Evolutionary conservation across 257 asterid species (phyloP), one percentile per base, ranked within the genome.

Genomic region (Fraxinus excelsior): DNA sequence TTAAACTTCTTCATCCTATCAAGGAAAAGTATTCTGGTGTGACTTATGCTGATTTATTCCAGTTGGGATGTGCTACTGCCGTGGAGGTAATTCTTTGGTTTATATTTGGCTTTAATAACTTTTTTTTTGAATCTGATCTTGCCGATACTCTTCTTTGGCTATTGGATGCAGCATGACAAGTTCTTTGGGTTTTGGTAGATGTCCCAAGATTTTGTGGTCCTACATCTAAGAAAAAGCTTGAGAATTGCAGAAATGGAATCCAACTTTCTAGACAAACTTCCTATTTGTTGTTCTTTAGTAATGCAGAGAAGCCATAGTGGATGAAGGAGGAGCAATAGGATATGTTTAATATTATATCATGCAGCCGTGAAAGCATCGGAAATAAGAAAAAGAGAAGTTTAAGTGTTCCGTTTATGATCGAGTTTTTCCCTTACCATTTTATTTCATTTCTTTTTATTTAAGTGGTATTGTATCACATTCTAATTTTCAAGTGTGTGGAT

Each of bases 41-140:
- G 78, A 91, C 91, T 42, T 93, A 91, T 79, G 99, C 98, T 4
- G 99, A 96, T 79, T 88, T 96, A 71, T 93, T 96, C 76, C 99
- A 96, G 79, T 84, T 93, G 88, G 99, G 97, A 56, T 91, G 99
- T 86, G 97, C 99, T 77, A 91, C 97, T 37, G 97, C 99, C 64
- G 86, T 93, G 51, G 98, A 96, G 96, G 99, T 95, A 64, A 37
- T 23, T 40, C 49, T 40, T 40, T 11, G 16, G 49, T 40, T 40
- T 40, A 40, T 40, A 11, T 11, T 40, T 40, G 49, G 14, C 49
- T 0, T 2, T 2, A 1, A 11, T 10, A 40, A 9, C 0, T 1
- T 38, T 38, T 38, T 31, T 18, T 8, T 35, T 19, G 32, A 40
- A 16, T 34, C 64, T 76, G 46, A 67, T 69, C 75, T 78, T 71